phyloP scores from a whole-genome alignment of 805 yeast species.

The Alloascoidea hylecoeti region DNA sequence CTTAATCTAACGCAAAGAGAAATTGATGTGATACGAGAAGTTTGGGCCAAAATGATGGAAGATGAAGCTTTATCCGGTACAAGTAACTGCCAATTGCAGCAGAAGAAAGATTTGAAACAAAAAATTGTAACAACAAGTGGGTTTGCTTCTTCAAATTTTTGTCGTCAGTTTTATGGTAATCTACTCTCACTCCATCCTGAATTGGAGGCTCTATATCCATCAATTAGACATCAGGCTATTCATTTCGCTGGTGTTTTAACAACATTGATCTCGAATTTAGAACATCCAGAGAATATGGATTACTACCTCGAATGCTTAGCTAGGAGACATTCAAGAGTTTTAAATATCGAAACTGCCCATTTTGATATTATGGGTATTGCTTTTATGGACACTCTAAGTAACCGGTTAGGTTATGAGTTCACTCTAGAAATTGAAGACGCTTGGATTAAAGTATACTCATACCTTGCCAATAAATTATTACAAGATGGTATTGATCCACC shows the following conservation, averaged over 20 bases:
- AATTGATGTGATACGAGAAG: not conserved
- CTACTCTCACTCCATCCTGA: slow-evolving; percentile 44
- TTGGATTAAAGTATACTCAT: slow-evolving; percentile 16
- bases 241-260: slow-evolving; percentile 71
- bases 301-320: slow-evolving; percentile 51
- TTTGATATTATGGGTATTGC: slow-evolving; percentile 16
- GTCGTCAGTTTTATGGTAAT: slow-evolving; percentile 65
- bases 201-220: slow-evolving; percentile 55
- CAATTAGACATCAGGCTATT: slow-evolving; percentile 65
- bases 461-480: slow-evolving; percentile 14
- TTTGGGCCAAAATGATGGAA: slow-evolving; percentile 1
- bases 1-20: not conserved
- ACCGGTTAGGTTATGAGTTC: slow-evolving; percentile 12
- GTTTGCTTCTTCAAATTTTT: slow-evolving; percentile 23
- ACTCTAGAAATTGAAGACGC: slow-evolving; percentile 15
- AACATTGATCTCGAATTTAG: slow-evolving; percentile 50
- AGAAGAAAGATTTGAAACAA: no score
- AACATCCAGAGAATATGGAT: slow-evolving; percentile 40
- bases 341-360: slow-evolving; percentile 41
- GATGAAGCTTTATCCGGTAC: slow-evolving; percentile 1
- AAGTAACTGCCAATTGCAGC: no score
- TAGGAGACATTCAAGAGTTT: slow-evolving; percentile 59
- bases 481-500: slow-evolving; percentile 19
- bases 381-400: slow-evolving; percentile 12
- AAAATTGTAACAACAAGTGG: not conserved